Base-by-base conservation (phyloP, 2,329 filamentous ascomycete species). In the Arthrocladium fulminans region DNA sequence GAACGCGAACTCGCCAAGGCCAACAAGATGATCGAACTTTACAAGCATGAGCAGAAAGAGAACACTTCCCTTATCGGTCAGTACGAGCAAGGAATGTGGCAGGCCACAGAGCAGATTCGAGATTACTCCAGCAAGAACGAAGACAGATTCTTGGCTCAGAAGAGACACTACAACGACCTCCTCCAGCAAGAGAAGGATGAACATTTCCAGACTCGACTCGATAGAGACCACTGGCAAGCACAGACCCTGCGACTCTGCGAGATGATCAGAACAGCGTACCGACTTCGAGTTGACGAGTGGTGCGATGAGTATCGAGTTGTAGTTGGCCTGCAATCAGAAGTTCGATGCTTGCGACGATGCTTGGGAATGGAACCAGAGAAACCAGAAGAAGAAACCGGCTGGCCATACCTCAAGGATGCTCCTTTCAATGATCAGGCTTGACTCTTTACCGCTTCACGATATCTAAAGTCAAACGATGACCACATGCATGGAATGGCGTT, bases 51-150 rank as follows among this genome's bases (percentile, higher is more conserved):
- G 54, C 71, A 73, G 50, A 56, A 60, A 12, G 72, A 74, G 51
- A 73, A 73, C 52, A 67, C 65, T 43, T 68, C 67, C 45, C 54
- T 74, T 29, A 70, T 74, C 22, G 66, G 64, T 17, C 69, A 73
- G 54, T 74, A 73, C 51, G 71, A 74, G 54, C 61, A 65, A 12
- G 65, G 61, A 8, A 61, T 74, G 22, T 71, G 71, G 32, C 65
- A 63, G 5, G 71, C 73, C 60, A 69, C 73, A 15, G 71, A 74
- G 47, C 70, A 73, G 51, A 71, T 74, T 47, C 71, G 72, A 50
- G 70, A 69, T 56, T 73, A 73, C 55, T 71, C 68, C 57, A 68
- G 68, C 52, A 71, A 71, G 59, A 71, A 71, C 57, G 72, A 73
- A 50, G 65, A 67, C 60, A 64, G 71, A 41, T 72, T 66, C 51